Evolutionary conservation across 2,329 filamentous ascomycete genomes (phyloP).

Genomic region (Alternaria ventricosa): DNA sequence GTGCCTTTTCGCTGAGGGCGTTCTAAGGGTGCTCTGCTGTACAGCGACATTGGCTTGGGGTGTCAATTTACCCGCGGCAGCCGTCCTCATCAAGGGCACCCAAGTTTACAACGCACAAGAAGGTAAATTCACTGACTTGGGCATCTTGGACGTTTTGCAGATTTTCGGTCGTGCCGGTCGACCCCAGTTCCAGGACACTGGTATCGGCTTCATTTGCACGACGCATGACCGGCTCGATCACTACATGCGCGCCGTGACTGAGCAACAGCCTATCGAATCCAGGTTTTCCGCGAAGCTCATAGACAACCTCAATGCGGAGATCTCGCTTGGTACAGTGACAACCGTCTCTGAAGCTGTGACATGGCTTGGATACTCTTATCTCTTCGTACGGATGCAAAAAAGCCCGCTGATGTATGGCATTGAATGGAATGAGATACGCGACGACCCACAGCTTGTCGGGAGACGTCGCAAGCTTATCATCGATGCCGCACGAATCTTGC

Average conservation of each 20-base stretch:
- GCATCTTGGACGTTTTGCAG: conserved; percentile 94
- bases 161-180: conserved; percentile 98
- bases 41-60: conserved; percentile 98
- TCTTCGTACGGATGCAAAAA: conserved; percentile 95
- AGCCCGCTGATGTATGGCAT: conserved; percentile 94
- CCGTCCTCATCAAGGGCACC: conserved; percentile 97
- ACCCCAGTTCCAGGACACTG: conserved; percentile 95
- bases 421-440: conserved; percentile 86
- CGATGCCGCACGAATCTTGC: conserved; percentile 83
- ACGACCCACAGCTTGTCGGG: conserved; percentile 88
- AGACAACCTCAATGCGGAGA: conserved; percentile 96
- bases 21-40: conserved; percentile 97
- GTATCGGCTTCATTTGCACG: conserved; percentile 98
- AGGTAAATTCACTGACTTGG: conserved; percentile 94
- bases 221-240: conserved; percentile 92
- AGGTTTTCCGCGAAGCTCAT: conserved; percentile 91
- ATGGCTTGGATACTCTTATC: conserved; percentile 97
- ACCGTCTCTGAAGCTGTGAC: conserved; percentile 92
- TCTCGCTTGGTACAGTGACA: conserved; percentile 91
- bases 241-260: conserved; percentile 90
- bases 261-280: conserved; percentile 97
- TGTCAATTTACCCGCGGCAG: conserved; percentile 96
- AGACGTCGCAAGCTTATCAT: conserved; percentile 85
- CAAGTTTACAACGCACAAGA: conserved; percentile 96
- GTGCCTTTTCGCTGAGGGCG: conserved; percentile 84